Base-by-base conservation (phyloP, 768 basidiomycete genomes). In the Tremella yokohamensis region DNA sequence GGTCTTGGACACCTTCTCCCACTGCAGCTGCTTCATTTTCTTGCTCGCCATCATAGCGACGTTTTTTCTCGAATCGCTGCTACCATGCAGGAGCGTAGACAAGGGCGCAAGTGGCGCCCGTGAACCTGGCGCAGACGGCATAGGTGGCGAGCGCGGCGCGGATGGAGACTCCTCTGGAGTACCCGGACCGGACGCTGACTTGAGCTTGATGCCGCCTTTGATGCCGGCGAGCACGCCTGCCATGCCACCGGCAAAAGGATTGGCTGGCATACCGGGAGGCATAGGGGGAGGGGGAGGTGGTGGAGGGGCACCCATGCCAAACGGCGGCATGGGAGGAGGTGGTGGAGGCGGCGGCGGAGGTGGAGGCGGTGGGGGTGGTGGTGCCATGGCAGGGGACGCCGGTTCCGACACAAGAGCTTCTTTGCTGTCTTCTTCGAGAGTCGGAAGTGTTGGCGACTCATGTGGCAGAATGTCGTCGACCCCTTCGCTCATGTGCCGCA, bases 21-120 rank as follows among this genome's bases (percentile, higher is more conserved):
- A 99, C 72, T 97, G 93, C 55, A 99, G 80, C 74, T 97, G 92
- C 74, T 97, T 97, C 88, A 97, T 91, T 81, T 92, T 91, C 37
- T 84, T 88, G 59, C 83, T 85, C 1, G 93, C 89, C 29, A 88
- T 86, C 42, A 91, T 82, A 2, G 84, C 81, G 71, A 96, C 83
- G 69, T 90, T 89, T 77, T 97, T 97, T 49, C 90, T 87, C 45
- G 62, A 65, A 47, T 73, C 72, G 40, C 65, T 70, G 26, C 57
- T 57, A 16, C 71, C 71, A 40, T 66, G 64, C 2, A 70, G 60
- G 0, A 73, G 53, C 68, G 79, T 1, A 75, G 79, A 2, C 25
- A 72, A 34, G 1, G 70, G 68, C 6, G 58, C 65, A 1, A 70
- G 58, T 20, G 68, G 70, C 20, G 66, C 68, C 4, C 66, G 57